Evolutionary conservation across 768 basidiomycete species (phyloP), one percentile per base, ranked within the genome.

Genomic region (Lepiota venenata): DNA sequence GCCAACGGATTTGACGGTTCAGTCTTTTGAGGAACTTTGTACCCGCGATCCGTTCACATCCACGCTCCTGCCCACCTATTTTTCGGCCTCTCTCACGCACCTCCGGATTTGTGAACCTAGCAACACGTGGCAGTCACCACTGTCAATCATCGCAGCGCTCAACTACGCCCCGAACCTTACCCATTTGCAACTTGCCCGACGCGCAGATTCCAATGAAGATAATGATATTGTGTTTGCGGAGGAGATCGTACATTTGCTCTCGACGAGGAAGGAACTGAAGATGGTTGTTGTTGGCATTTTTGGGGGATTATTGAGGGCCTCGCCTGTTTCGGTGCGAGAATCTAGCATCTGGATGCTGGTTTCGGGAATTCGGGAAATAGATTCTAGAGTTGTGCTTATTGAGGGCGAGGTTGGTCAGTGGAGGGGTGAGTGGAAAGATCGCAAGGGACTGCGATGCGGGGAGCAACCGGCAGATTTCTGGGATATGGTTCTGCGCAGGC

Each of bases 21-120:
- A 64, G 42, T 63, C 66, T 10, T 65, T 65, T 56, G 66, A 67
- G 50, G 55, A 53, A 15, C 27, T 41, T 14, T n/a, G 15, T 37
- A 47, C 39, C 49, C 11, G 41, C 45, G 41, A 47, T 25, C 56
- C 48, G 38, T 41, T 43, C 27, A 46, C n/a, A 36, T 42, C 16
- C 14, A 29, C 43, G 7, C 29, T 43, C 50, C 49, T 58, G 16
- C 56, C 57, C 11, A 43, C 18, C 29, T 60, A 60, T 52, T 49
- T 58, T 21, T 64, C 61, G 6, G 50, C 58, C 47, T 58, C 66
- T 39, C 56, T 74, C 40, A 70, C 71, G 2, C 71, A 70, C 57
- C 68, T 77, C 3, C 68, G 72, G 8, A 64, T 76, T 52, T 71
- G 70, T 37, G 73, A 75, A 56, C 74, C 74, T 1, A 61, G 69